phyloP scores from a whole-genome alignment of 2,329 filamentous ascomycete genomes.

The Hymenoscyphus scutula region DNA sequence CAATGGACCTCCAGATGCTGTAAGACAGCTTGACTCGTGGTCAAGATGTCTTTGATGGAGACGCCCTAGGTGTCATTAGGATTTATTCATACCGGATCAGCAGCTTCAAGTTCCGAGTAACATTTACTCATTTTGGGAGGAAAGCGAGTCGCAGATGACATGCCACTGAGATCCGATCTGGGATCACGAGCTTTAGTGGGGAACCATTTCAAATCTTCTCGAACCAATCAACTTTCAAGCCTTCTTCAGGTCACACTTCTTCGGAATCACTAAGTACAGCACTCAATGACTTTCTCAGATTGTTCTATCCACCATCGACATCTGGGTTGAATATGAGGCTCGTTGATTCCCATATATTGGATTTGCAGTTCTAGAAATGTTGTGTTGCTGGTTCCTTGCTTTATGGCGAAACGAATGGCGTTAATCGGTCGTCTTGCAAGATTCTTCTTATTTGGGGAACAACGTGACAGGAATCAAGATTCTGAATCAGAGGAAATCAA shows the following conservation, averaged over 20 bases:
- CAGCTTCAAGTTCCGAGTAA: slow-evolving; percentile 18
- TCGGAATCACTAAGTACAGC: not conserved
- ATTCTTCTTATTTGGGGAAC: slow-evolving; percentile 19
- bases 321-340: not conserved
- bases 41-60: slow-evolving; percentile 5
- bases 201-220: not conserved
- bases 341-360: not conserved
- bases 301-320: not conserved
- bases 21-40: slow-evolving; percentile 29
- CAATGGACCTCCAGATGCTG: slow-evolving; percentile 30
- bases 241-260: not conserved
- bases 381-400: slow-evolving; percentile 25
- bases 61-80: slow-evolving; percentile 1
- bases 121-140: slow-evolving; percentile 17
- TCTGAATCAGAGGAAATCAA: slow-evolving; percentile 21
- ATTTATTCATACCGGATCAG: slow-evolving; percentile 17
- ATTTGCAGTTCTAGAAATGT: not conserved
- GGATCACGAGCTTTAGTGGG: slow-evolving; percentile 18
- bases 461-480: slow-evolving; percentile 11
- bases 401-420: slow-evolving; percentile 20
- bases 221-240: not conserved
- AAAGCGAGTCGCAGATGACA: slow-evolving; percentile 28
- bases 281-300: not conserved
- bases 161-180: slow-evolving; percentile 10
- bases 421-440: slow-evolving; percentile 7